phyloP scores from a whole-genome alignment of 768 basidiomycete species.

The Cystobasidium ongulense region DNA sequence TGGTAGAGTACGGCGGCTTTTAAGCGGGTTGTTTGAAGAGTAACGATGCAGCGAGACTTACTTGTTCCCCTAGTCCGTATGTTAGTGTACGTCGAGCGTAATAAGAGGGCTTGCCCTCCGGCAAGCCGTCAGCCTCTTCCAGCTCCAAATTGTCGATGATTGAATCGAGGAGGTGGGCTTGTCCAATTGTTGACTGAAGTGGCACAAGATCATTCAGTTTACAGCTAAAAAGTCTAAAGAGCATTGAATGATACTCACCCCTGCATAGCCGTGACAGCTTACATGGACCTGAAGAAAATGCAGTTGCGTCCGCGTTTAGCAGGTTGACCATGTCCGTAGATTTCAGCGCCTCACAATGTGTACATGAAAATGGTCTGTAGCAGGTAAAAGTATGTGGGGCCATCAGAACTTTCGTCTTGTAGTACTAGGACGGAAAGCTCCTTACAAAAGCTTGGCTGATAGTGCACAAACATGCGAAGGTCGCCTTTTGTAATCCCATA shows the following conservation, averaged over 20 bases:
- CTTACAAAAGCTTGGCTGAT: constrained; percentile 92
- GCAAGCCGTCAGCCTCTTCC: background rate
- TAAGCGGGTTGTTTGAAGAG: background rate
- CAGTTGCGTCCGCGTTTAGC: background rate
- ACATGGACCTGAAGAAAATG: background rate
- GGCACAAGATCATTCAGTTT: background rate
- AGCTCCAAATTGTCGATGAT: background rate
- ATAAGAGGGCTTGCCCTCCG: constrained; percentile 20
- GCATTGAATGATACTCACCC: background rate
- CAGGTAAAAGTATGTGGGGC: background rate
- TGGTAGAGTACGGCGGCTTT: background rate
- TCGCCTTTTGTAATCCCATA: constrained; percentile 61
- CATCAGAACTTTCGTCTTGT: constrained; percentile 37
- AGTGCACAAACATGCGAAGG: constrained; percentile 77
- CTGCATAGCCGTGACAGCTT: background rate
- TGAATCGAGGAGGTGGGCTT: background rate
- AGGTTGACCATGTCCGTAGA: background rate
- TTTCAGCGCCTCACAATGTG: background rate
- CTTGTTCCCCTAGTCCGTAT: constrained; percentile 36
- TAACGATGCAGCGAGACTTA: background rate
- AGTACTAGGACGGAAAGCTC: constrained; percentile 31
- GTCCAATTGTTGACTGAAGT: background rate
- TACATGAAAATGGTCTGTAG: background rate
- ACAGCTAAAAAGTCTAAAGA: background rate
- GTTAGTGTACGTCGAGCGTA: constrained; percentile 36